Evolutionary conservation across 2,329 filamentous ascomycete genomes (phyloP).

Genomic region (Epichloe sylvatica): DNA sequence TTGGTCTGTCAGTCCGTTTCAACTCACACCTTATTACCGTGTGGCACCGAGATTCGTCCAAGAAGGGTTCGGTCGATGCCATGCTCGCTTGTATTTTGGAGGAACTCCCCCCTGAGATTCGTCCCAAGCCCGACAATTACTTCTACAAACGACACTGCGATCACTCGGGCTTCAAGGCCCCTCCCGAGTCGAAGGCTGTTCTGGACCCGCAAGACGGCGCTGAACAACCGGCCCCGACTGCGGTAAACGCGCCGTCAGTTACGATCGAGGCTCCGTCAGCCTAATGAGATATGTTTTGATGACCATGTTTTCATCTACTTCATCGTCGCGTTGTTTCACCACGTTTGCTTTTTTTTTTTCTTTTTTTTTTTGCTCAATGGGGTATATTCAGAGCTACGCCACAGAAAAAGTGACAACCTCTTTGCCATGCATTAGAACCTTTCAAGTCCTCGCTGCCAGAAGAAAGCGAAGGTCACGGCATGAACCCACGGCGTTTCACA

Average conservation of each 20-base stretch:
- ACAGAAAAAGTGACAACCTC: not conserved
- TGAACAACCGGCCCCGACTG: constrained; percentile 17
- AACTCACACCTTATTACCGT: constrained; percentile 79
- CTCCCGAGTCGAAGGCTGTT: constrained; percentile 43
- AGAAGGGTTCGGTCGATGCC: constrained; percentile 62
- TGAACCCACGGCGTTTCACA: not conserved
- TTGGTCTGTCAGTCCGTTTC: constrained; percentile 77
- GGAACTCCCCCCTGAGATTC: constrained; percentile 57
- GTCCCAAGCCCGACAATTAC: constrained; percentile 57
- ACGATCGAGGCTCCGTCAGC: constrained; percentile 13
- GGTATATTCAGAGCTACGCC: not conserved
- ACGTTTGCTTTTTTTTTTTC: not conserved
- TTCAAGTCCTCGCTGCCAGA: not conserved
- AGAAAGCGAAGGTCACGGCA: not conserved
- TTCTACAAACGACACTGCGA: constrained; percentile 85
- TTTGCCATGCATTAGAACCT: not conserved
- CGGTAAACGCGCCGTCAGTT: constrained; percentile 12
- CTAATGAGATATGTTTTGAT: not conserved
- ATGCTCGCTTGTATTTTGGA: constrained; percentile 61
- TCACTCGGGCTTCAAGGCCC: constrained; percentile 65
- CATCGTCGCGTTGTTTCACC: not conserved
- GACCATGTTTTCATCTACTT: not conserved
- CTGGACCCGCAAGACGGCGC: constrained; percentile 40
- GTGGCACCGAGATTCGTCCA: constrained; percentile 82
- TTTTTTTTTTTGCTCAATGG: not conserved